These are phyloP conservation scores for Rubroboletus satanas DNA, from an alignment of 768 basidiomycete genomes.

Conservation along the genomic window DNA sequence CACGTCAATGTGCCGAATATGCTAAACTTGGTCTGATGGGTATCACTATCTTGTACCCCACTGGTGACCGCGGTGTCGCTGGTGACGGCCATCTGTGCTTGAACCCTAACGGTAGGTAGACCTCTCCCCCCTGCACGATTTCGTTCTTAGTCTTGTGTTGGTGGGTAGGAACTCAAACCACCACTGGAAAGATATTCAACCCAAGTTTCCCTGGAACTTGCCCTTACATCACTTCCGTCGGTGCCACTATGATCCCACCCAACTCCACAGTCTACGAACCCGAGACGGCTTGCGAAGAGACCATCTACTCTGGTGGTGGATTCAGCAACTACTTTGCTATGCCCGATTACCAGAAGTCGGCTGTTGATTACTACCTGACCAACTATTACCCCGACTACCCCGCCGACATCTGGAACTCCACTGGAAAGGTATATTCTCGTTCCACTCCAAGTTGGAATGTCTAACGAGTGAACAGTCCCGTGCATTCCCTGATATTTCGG, in stretches of 20 bases:
- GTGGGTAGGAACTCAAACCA: conserved; percentile 25
- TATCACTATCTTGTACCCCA: conserved; percentile 40
- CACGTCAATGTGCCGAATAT: conserved; percentile 44
- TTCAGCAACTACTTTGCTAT: conserved; percentile 42
- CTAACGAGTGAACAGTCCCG: conserved; percentile 36
- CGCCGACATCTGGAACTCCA: conserved; percentile 24
- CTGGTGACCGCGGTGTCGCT: conserved; percentile 45
- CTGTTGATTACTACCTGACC: conserved; percentile 31
- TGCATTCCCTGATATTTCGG: conserved; percentile 36
- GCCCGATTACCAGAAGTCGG: conserved; percentile 37
- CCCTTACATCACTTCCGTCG: conserved; percentile 44
- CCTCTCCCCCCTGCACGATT: not conserved
- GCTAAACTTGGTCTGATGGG: conserved; percentile 43
- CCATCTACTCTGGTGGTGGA: conserved; percentile 18
- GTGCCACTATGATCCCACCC: conserved; percentile 44
- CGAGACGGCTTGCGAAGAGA: conserved; percentile 30
- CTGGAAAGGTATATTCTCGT: conserved; percentile 13
- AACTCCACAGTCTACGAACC: conserved; percentile 26
- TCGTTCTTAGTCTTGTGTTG: not conserved
- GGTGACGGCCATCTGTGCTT: conserved; percentile 33
- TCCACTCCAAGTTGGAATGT: conserved; percentile 20
- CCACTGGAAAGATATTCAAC: conserved; percentile 34
- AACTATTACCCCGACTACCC: conserved; percentile 29
- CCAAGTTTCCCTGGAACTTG: conserved; percentile 43
- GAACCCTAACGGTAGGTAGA: conserved; percentile 22